Base-by-base conservation (phyloP, 2,329 filamentous ascomycete genomes). In the Bisporella sp. region DNA sequence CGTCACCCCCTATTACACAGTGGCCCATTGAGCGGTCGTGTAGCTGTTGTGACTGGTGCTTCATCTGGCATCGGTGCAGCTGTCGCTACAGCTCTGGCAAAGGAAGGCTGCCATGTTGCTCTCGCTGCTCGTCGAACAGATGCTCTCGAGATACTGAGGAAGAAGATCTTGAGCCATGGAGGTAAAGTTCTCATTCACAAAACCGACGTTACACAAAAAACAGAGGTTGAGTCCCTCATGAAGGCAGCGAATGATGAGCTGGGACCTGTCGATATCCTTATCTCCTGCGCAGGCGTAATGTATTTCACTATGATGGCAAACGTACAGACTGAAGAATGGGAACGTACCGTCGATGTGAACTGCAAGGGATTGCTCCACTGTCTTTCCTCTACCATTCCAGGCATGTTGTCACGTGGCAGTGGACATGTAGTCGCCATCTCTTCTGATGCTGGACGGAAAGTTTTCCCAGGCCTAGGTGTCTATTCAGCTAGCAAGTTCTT, bases 231-330 rank as follows among this genome's bases (percentile, higher is more conserved):
- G 58, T 74, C 76, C 0, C 79, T 92, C 4, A 72, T 91, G 54
- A 67, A 69, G 3, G 72, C 77, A 0, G 74, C 85, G 1, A 71
- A 71, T 30, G 73, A 78, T 43, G 71, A 82, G 58, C 80, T 91
- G 0, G 87, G 87, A 0, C 79, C 83, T 0, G 73, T 91, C 42
- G 87, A 92, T 64, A 87, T 91, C 47, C 76, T 92, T n/a, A 80
- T 92, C 46, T 82, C 82, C 40, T 89, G 86, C 62, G 88, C 87
- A 0, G 87, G 87, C 35, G 87, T 92, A 64, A 92, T 92, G 87
- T 92, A 92, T 71, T 92, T 83, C 69, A 91, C 87, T 49, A 83
- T 91, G 82, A 91, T 92, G 87, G 80, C 83, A 50, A 91, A 90
- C 64, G 77, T 73, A 12, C 77, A 85, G 56, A 78, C 73, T 0